Base-by-base conservation (phyloP, 2,329 filamentous ascomycete species). In the Ilyonectria mors-panacis region DNA sequence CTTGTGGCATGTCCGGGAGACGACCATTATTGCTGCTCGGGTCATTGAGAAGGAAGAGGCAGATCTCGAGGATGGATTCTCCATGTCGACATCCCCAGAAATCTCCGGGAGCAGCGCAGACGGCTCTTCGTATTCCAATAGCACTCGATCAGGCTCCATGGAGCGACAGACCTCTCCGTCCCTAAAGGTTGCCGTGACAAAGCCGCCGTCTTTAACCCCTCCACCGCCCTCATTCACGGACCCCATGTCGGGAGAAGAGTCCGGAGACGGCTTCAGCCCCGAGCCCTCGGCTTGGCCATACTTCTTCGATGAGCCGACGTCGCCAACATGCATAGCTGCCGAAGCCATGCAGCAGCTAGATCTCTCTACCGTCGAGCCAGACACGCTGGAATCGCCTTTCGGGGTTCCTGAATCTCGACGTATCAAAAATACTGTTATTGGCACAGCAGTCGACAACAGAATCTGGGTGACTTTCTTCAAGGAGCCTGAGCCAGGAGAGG, bases 31-130 rank as follows among this genome's bases (percentile, higher is more conserved):
- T 3, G 81, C 79, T 1, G 72, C 73, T 8, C 74, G 79, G 4
- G 72, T 80, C n/a, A 79, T 83, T 1, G 70, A 78, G 50, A 63
- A 82, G 1, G 81, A 84, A 57, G 81, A 83, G 54, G 67, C 65
- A 2, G 59, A 58, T 1, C 8, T 59, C 2, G 58, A 54, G 1
- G 30, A 37, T 7, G n/a, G 4, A 33, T 35, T 23, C 6, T 35
- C n/a, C 19, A 39, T 28, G 15, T 35, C 56, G 7, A 10, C 56
- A 30, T 37, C 44, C 9, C 23, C 51, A 15, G 21, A 21, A n/a
- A 28, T 9, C 10, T 39, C 37, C 28, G 35, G 37, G 4, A 17
- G 6, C 26, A 57, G 30, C 13, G 19, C 59, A 19, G 28, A 23
- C n/a, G 37, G 23, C 37, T 58, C 66, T 0, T 48, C 51, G 7